A percentile compares a stretch with the other conserved stretches of the same genome.
These are phyloP conservation scores for Mortierella sp. DNA, from an alignment of 371 early-diverging fungal species.

Conservation along the genomic window DNA sequence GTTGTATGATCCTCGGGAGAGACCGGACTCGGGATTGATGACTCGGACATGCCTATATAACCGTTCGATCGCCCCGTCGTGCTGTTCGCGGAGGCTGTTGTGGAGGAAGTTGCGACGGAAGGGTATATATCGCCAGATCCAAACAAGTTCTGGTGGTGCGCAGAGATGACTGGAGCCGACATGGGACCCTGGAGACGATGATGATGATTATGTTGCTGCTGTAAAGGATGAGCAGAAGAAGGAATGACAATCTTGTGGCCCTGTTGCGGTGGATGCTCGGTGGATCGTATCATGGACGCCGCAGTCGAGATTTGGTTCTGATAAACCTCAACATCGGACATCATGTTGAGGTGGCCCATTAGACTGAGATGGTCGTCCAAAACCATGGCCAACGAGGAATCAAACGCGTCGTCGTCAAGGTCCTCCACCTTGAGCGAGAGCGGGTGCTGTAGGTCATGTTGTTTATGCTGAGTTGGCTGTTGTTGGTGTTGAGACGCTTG, in stretches of 20 bases:
- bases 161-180: neutral
- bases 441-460: neutral
- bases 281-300: neutral
- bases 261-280: neutral
- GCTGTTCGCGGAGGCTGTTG: neutral
- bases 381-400: constrained; percentile 28
- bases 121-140: neutral
- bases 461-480: neutral
- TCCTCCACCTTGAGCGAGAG: constrained; percentile 12
- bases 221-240: neutral
- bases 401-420: constrained; percentile 26
- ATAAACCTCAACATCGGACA: constrained; percentile 21
- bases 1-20: neutral
- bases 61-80: neutral
- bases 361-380: constrained; percentile 39
- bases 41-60: neutral
- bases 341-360: constrained; percentile 39
- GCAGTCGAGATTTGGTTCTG: neutral
- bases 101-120: neutral
- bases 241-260: neutral
- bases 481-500: neutral
- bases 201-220: neutral
- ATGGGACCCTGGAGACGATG: neutral
- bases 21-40: neutral
- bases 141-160: neutral